Base-by-base conservation (phyloP, 371 early-diverging fungal species). In the Apophysomyces elegans region DNA sequence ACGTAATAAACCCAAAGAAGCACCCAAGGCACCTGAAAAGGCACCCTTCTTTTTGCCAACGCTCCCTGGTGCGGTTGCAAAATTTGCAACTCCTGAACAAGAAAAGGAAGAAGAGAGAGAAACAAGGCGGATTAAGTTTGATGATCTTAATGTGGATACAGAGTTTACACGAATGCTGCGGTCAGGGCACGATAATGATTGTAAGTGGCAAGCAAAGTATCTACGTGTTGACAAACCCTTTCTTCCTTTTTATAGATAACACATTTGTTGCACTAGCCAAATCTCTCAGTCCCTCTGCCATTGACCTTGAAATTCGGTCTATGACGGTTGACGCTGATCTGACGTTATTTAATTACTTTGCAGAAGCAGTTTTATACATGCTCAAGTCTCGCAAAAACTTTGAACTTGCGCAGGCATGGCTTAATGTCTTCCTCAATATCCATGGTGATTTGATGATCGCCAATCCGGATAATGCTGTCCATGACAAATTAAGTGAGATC, bases 1-100 rank as follows among this genome's bases (percentile, higher is more conserved):
- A 76, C 92, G 99, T 59, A 97, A 96, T 78, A 93, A 92, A 73
- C 95, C 98, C 21, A 90, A 84, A 63, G 89, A 91, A 71, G 87
- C 95, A 18, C 94, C 95, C 14, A 95, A 95, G 69, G 86, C 85
- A 16, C 93, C 95, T 35, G 96, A 94, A 71, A 83, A 86, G 59
- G 94, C 95, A 14, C 96, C 97, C 13, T 98, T 98, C 87, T 98
- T 98, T 82, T 76, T 98, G 70, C 90, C 91, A 9, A 91, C 95
- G 0, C 63, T 91, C 14, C 80, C 91, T 6, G 94, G 91, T 18
- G 86, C 88, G 4, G 80, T 85, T 45, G 87, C 89, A 41, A 84
- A 86, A 61, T 93, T 95, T 73, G 85, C 80, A 32, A 74, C 82
- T 50, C 43, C 61, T 36, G 64, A 73, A 63, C 64, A 79, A 61